A percentile compares a stretch with the other conserved stretches of the same genome.
Conservation (phyloP, 257 asterid species). For the Forsythia suspensa region DNA sequence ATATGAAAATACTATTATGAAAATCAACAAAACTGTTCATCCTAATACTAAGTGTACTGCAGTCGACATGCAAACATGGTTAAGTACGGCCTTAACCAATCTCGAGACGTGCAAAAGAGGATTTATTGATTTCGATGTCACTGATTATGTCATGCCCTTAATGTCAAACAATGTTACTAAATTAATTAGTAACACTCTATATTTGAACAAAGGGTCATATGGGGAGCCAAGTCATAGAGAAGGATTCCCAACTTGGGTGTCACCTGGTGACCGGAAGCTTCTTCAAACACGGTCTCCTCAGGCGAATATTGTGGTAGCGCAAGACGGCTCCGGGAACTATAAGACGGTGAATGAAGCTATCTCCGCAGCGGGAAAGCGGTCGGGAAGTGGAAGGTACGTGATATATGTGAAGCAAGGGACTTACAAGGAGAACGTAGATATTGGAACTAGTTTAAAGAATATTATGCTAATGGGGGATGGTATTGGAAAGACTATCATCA, state of each 20-base stretch:
- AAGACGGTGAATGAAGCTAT: conserved; percentile 59
- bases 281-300: conserved; percentile 43
- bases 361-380: conserved; percentile 43
- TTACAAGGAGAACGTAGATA: conserved; percentile 69
- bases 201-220: conserved; percentile 41
- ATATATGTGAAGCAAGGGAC: conserved; percentile 73
- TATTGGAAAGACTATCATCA: conserved; percentile 80
- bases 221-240: conserved; percentile 19
- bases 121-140: conserved; percentile 54
- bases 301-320: conserved; percentile 66
- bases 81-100: conserved; percentile 76
- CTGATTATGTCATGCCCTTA: conserved; percentile 37
- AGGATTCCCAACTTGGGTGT: conserved; percentile 72
- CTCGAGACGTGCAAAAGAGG: conserved; percentile 68
- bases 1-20: conserved; percentile 41
- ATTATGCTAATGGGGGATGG: conserved; percentile 88
- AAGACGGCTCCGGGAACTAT: conserved; percentile 66
- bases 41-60: conserved; percentile 38
- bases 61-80: conserved; percentile 70
- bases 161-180: conserved; percentile 55
- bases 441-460: conserved; percentile 47
- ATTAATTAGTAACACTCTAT: conserved; percentile 63
- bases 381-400: conserved; percentile 57
- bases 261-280: conserved; percentile 57
- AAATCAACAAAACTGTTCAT: conserved; percentile 51